Evolutionary conservation across 1,139 yeast genomes (phyloP).

Genomic region (Saccharomyces hybrid): DNA sequence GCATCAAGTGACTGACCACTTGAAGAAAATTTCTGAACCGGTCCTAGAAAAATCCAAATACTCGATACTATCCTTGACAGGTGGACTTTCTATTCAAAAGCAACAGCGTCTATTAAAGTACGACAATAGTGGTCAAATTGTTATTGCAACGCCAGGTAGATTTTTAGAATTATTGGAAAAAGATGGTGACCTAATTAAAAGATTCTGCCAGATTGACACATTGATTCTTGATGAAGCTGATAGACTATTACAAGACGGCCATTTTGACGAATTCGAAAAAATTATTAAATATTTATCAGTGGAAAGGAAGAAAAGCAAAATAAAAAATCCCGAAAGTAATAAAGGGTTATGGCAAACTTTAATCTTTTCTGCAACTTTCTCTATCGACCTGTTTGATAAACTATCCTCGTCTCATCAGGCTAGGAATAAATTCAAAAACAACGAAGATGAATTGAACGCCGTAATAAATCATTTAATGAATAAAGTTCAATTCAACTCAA

Average conservation of each 20-base stretch:
- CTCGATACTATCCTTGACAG: constrained; percentile 73
- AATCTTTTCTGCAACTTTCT: constrained; percentile 92
- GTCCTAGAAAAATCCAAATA: constrained; percentile 57
- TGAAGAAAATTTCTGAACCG: constrained; percentile 38
- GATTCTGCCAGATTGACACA: constrained; percentile 57
- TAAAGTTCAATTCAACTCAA: constrained; percentile 55
- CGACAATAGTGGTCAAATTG: constrained; percentile 58
- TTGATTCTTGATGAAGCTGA: constrained; percentile 97
- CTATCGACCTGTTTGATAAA: constrained; percentile 72
- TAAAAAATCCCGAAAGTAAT: constrained; percentile 6
- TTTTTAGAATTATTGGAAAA: constrained; percentile 73
- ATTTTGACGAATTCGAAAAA: constrained; percentile 85
- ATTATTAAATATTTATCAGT: constrained; percentile 53
- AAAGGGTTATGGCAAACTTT: constrained; percentile 72
- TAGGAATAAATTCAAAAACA: constrained; percentile 34
- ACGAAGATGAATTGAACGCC: constrained; percentile 45
- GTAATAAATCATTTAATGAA: constrained; percentile 49
- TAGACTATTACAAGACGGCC: constrained; percentile 89
- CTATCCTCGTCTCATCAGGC: constrained; percentile 42
- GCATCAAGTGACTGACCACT: constrained; percentile 82
- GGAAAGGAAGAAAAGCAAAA: constrained; percentile 14
- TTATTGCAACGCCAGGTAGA: constrained; percentile 97
- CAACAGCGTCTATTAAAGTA: constrained; percentile 72
- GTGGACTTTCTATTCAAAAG: constrained; percentile 89
- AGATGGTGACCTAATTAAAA: constrained; percentile 44